These are phyloP conservation scores for Talaromyces amestolkiae DNA, from an alignment of 2,329 filamentous ascomycete species.

Conservation along the genomic window DNA sequence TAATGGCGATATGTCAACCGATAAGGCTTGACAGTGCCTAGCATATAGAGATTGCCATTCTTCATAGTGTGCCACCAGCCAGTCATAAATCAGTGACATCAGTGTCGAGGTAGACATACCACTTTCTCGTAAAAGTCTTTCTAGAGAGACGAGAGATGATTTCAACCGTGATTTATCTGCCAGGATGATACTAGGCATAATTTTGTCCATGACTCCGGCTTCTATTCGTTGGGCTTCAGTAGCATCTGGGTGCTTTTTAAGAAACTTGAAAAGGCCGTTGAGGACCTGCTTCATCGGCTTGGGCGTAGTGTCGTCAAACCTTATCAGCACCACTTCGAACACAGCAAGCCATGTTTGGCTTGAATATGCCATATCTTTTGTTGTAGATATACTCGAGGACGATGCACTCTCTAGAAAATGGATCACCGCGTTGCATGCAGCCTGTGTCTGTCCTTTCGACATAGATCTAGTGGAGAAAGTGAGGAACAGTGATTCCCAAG, in stretches of 20 bases:
- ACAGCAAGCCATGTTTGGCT: slow-evolving; percentile 39
- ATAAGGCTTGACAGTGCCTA: slow-evolving; percentile 33
- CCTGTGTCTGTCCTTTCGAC: slow-evolving; percentile 40
- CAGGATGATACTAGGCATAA: slow-evolving; percentile 38
- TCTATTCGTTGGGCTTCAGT: slow-evolving; percentile 27
- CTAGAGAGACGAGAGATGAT: slow-evolving; percentile 36
- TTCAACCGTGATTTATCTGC: slow-evolving; percentile 41
- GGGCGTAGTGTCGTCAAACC: slow-evolving; percentile 43
- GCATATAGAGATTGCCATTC: slow-evolving; percentile 34
- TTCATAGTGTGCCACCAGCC: slow-evolving; percentile 34
- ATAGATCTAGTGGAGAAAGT: slow-evolving; percentile 42
- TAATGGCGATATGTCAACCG: slow-evolving; percentile 26
- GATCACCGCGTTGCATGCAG: slow-evolving; percentile 46
- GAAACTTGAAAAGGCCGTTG: slow-evolving; percentile 37
- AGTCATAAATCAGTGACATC: slow-evolving; percentile 30
- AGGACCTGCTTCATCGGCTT: slow-evolving; percentile 48
- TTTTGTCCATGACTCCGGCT: slow-evolving; percentile 26
- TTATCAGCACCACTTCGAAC: slow-evolving; percentile 41
- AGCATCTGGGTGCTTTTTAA: slow-evolving; percentile 29
- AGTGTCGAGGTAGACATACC: slow-evolving; percentile 33
- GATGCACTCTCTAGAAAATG: slow-evolving; percentile 42
- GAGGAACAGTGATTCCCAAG: slow-evolving; percentile 42
- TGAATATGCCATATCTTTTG: slow-evolving; percentile 35
- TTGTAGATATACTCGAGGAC: slow-evolving; percentile 30
- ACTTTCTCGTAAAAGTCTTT: slow-evolving; percentile 39